A percentile compares a stretch with the other conserved stretches of the same genome.
Evolutionary conservation across 2,329 filamentous ascomycete genomes (phyloP).

Genomic region (Mariannaea elegans): DNA sequence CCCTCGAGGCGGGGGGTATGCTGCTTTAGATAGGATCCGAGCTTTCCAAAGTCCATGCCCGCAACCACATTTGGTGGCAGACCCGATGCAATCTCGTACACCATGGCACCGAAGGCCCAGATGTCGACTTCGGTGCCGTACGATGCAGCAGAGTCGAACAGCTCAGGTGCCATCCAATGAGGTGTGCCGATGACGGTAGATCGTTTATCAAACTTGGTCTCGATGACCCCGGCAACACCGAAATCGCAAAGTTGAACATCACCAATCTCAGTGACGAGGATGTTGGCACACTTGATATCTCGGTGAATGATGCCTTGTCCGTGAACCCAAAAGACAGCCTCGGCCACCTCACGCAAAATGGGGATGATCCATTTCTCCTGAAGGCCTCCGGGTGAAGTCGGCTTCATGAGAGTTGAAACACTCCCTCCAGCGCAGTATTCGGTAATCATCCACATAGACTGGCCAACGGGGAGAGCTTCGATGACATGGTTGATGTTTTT

Average conservation of each 20-base stretch:
- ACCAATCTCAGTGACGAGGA: slow-evolving; percentile 80
- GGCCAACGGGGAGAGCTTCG: slow-evolving; percentile 79
- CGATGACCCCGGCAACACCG: slow-evolving; percentile 81
- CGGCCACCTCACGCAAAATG: slow-evolving; percentile 72
- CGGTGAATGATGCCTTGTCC: slow-evolving; percentile 74
- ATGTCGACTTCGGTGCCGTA: slow-evolving; percentile 81
- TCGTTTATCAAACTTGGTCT: slow-evolving; percentile 78
- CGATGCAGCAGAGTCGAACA: slow-evolving; percentile 70
- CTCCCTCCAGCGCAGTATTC: slow-evolving; percentile 88
- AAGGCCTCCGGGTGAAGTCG: slow-evolving; percentile 71
- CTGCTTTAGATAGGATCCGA: slow-evolving; percentile 66
- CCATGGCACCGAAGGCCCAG: slow-evolving; percentile 85
- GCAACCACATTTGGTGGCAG: slow-evolving; percentile 74
- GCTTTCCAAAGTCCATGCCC: slow-evolving; percentile 57
- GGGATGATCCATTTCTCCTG: slow-evolving; percentile 76
- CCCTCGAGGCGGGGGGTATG: slow-evolving; percentile 76
- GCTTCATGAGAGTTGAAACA: slow-evolving; percentile 76
- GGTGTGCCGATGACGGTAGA: slow-evolving; percentile 84
- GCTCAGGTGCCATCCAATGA: slow-evolving; percentile 87
- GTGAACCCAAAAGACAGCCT: slow-evolving; percentile 74
- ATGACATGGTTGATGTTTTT: slow-evolving; percentile 84
- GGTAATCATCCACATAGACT: slow-evolving; percentile 87
- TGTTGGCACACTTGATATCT: slow-evolving; percentile 81
- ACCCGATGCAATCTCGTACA: slow-evolving; percentile 83
- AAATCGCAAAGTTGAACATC: slow-evolving; percentile 86